These are phyloP conservation scores for Syncephalis plumigaleata DNA, from an alignment of 371 early-diverging fungal genomes.

Conservation along the genomic window DNA sequence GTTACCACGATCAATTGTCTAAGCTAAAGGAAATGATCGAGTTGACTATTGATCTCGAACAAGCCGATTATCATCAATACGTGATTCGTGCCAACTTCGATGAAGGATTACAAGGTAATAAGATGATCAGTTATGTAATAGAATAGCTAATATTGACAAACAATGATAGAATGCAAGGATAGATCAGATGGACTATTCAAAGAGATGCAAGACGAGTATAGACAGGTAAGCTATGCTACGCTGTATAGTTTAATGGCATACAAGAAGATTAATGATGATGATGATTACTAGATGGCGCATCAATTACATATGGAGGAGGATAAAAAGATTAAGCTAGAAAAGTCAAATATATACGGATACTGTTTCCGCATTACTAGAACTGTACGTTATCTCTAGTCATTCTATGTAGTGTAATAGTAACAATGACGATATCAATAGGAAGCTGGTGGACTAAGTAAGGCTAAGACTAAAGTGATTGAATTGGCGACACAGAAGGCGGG, in stretches of 20 bases:
- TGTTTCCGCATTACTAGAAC: conserved; percentile 70
- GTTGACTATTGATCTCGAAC: conserved; percentile 75
- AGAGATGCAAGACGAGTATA: conserved; percentile 44
- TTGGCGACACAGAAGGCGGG: conserved; percentile 82
- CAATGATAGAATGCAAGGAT: conserved; percentile 36
- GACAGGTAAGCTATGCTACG: conserved; percentile 13
- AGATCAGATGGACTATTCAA: conserved; percentile 35
- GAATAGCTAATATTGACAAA: no score
- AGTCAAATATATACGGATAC: conserved; percentile 59
- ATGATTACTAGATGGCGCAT: conserved; percentile 21
- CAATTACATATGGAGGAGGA: conserved; percentile 58
- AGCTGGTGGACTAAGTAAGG: conserved; percentile 3
- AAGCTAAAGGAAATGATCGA: conserved; percentile 66
- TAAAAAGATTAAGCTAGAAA: conserved; percentile 84
- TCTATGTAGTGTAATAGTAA: not conserved
- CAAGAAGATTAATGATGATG: not conserved
- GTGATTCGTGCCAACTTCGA: conserved; percentile 77
- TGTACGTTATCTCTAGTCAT: conserved; percentile 15
- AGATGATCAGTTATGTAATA: no score
- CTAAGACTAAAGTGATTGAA: conserved; percentile 39
- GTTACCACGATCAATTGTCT: conserved; percentile 27
- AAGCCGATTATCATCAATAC: conserved; percentile 75
- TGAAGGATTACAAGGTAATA: conserved; percentile 43
- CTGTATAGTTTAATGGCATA: no score
- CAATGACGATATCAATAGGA: conserved; percentile 3